Evolutionary conservation across 495 filamentous ascomycete species (phyloP).

Genomic region (Hypoxylon fragiforme): DNA sequence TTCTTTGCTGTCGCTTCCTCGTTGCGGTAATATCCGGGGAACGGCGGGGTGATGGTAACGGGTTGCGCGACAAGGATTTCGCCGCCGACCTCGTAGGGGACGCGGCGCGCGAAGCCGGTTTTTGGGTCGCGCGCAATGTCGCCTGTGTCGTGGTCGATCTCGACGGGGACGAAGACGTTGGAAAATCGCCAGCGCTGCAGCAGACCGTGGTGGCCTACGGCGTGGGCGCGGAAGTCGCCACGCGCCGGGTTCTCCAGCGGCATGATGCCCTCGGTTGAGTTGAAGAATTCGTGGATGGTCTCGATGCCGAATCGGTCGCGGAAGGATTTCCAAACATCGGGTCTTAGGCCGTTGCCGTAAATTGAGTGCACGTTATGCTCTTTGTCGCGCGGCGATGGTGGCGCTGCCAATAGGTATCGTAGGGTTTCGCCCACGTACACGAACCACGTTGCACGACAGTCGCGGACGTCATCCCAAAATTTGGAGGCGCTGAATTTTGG

Average conservation of each 20-base stretch:
- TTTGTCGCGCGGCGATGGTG: constrained; percentile 64
- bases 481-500: constrained; percentile 68
- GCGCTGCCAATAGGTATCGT: constrained; percentile 72
- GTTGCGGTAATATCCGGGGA: constrained; percentile 73
- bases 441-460: constrained; percentile 68
- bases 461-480: constrained; percentile 77
- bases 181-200: constrained; percentile 54
- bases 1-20: constrained; percentile 68
- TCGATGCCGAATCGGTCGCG: constrained; percentile 64
- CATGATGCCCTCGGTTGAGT: constrained; percentile 67
- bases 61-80: constrained; percentile 75
- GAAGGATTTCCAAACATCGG: constrained; percentile 75
- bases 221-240: constrained; percentile 62
- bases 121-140: constrained; percentile 64
- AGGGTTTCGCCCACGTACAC: constrained; percentile 85
- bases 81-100: constrained; percentile 68
- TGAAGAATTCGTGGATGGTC: constrained; percentile 67
- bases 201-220: constrained; percentile 74
- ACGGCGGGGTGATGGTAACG: constrained; percentile 45
- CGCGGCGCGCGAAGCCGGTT: constrained; percentile 67
- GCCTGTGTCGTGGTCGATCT: constrained; percentile 67
- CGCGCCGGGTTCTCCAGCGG: constrained; percentile 58
- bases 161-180: constrained; percentile 65
- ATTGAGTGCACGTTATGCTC: constrained; percentile 68
- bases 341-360: constrained; percentile 77